Conservation (phyloP, 2,329 filamentous ascomycete species). For the Fusarium oxysporum region DNA sequence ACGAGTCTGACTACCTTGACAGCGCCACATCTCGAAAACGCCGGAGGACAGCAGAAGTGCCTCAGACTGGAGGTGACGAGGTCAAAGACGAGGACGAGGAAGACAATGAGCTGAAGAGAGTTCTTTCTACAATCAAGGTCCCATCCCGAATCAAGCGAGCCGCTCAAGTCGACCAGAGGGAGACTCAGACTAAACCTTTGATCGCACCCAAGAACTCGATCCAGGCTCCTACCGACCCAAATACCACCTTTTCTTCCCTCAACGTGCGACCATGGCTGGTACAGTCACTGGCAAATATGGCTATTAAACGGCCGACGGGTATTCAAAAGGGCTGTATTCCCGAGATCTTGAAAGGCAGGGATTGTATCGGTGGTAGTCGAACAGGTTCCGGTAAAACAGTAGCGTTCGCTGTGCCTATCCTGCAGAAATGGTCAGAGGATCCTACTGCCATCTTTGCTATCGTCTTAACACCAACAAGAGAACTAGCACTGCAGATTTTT, state of each 20-base stretch:
- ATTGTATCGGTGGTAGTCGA: constrained; percentile 94
- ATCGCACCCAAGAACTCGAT: constrained; percentile 51
- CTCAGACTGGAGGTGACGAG: constrained; percentile 44
- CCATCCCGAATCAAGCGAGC: constrained; percentile 66
- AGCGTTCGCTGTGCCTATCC: constrained; percentile 92
- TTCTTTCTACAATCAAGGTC: constrained; percentile 59
- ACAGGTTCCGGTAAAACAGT: constrained; percentile 98
- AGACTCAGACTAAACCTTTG: constrained; percentile 34
- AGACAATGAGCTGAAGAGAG: constrained; percentile 48
- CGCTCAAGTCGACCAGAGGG: constrained; percentile 34
- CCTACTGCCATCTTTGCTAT: constrained; percentile 91
- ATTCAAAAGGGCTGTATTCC: constrained; percentile 96
- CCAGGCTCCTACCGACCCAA: constrained; percentile 65
- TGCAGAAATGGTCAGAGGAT: constrained; percentile 94
- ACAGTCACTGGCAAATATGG: constrained; percentile 78
- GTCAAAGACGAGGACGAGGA: constrained; percentile 48
- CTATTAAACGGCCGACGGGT: constrained; percentile 87
- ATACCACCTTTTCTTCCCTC: constrained; percentile 77
- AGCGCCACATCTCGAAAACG: constrained; percentile 59
- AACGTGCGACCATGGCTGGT: constrained; percentile 88
- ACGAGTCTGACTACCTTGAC: constrained; percentile 64
- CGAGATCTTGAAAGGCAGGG: constrained; percentile 87
- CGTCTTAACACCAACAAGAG: constrained; percentile 88
- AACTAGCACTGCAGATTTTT: constrained; percentile 94
- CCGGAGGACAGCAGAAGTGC: constrained; percentile 52